Conservation (phyloP, 192 early-diverging fungal species). For the Coemansia sp. region DNA sequence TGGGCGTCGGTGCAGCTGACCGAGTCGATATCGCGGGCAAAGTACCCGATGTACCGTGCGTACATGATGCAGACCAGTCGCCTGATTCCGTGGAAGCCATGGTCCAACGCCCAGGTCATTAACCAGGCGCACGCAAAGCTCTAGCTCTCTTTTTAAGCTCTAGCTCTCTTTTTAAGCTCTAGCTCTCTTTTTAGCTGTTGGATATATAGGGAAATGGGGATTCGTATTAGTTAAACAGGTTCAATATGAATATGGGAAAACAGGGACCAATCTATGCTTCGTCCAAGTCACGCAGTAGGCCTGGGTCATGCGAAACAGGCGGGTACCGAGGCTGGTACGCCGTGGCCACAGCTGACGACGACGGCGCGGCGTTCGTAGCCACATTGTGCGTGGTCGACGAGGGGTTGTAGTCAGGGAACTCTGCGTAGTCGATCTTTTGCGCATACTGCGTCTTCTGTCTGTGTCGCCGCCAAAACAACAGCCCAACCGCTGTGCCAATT, state of each 20-base stretch:
- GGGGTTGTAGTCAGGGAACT: constrained; percentile 49
- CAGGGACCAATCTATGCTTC: not conserved
- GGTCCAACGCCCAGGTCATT: constrained; percentile 24
- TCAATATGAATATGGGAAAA: not conserved
- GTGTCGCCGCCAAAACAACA: constrained; percentile 49
- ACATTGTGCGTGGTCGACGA: constrained; percentile 9
- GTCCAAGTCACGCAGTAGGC: not conserved
- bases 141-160: not conserved
- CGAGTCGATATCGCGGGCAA: constrained; percentile 61
- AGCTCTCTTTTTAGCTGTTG: too few species aligned
- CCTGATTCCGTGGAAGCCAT: constrained; percentile 56
- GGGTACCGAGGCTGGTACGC: constrained; percentile 7
- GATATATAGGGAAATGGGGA: too few species aligned
- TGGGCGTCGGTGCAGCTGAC: constrained; percentile 62
- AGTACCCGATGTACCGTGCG: constrained; percentile 77
- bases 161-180: too few species aligned
- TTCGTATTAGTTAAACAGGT: not conserved
- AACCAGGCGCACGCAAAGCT: constrained; percentile 8
- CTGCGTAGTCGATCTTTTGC: constrained; percentile 36
- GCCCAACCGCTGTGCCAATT: constrained; percentile 9
- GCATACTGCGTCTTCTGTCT: constrained; percentile 40
- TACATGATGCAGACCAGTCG: constrained; percentile 63
- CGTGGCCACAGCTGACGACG: constrained; percentile 1
- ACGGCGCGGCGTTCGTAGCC: not conserved
- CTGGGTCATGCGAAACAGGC: not conserved